These are phyloP conservation scores for Fusarium begoniae DNA, from an alignment of 2,329 filamentous ascomycete species.

Conservation along the genomic window DNA sequence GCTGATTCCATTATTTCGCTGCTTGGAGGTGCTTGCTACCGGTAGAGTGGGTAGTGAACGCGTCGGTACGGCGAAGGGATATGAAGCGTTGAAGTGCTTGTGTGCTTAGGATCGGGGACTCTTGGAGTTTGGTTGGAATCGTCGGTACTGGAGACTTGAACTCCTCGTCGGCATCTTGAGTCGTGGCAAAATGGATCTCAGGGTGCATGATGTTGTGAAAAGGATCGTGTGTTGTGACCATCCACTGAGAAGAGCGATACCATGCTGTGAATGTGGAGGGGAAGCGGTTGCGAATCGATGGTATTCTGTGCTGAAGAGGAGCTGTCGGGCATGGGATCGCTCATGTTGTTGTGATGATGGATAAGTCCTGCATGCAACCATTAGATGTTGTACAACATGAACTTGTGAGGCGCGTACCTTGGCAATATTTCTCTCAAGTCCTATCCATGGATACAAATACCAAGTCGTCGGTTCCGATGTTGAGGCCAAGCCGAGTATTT, in stretches of 20 bases:
- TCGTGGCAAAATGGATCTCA: too few species aligned
- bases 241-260: background rate
- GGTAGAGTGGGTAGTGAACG: background rate
- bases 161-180: too few species aligned
- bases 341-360: background rate
- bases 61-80: background rate
- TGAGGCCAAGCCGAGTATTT: too few species aligned
- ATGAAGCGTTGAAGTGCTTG: background rate
- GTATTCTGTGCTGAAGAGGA: background rate
- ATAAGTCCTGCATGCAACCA: background rate
- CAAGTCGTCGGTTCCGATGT: accelerated
- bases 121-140: background rate
- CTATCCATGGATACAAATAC: accelerated
- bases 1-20: too few species aligned
- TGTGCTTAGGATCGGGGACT: too few species aligned
- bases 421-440: background rate
- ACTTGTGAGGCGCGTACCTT: background rate
- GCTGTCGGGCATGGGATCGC: background rate
- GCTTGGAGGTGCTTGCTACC: background rate
- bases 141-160: background rate
- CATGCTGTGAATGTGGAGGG: background rate
- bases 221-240: background rate
- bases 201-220: background rate
- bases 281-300: accelerated
- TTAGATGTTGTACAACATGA: background rate